These are phyloP conservation scores for Podila epicladia DNA, from an alignment of 192 early-diverging fungal species.

Conservation along the genomic window DNA sequence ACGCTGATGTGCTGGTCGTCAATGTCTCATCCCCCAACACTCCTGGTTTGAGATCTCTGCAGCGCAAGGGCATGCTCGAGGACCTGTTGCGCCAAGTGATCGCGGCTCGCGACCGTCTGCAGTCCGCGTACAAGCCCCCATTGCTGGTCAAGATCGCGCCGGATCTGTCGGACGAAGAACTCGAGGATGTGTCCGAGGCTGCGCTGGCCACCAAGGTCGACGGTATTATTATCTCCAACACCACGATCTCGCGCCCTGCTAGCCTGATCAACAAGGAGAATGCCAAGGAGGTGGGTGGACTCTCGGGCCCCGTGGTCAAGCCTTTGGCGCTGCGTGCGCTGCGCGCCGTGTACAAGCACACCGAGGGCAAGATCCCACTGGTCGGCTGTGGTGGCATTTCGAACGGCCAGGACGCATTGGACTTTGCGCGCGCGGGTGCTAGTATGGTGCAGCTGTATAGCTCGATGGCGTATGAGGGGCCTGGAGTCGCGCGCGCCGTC, in stretches of 20 bases:
- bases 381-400: constrained; percentile 91
- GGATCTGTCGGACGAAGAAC: constrained; percentile 78
- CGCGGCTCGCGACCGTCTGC: constrained; percentile 53
- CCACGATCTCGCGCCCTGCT: constrained; percentile 79
- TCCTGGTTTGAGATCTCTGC: constrained; percentile 78
- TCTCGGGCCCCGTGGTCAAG: constrained; percentile 83
- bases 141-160: constrained; percentile 93
- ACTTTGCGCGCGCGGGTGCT: constrained; percentile 86
- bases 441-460: constrained; percentile 86
- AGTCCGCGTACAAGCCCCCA: constrained; percentile 65
- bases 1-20: constrained; percentile 90
- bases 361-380: constrained; percentile 77
- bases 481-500: constrained; percentile 78
- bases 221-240: constrained; percentile 92
- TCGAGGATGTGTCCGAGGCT: constrained; percentile 82
- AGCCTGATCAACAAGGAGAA: constrained; percentile 64
- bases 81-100: constrained; percentile 74
- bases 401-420: constrained; percentile 79
- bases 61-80: constrained; percentile 77
- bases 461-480: constrained; percentile 78
- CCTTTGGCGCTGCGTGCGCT: constrained; percentile 78
- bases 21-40: constrained; percentile 93
- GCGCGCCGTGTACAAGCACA: constrained; percentile 78
- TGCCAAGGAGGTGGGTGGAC: constrained; percentile 67
- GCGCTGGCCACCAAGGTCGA: constrained; percentile 77